A percentile compares a stretch with the other conserved stretches of the same genome.
phyloP scores from a whole-genome alignment of 1,139 yeast species.

The Torulaspora globosa region DNA sequence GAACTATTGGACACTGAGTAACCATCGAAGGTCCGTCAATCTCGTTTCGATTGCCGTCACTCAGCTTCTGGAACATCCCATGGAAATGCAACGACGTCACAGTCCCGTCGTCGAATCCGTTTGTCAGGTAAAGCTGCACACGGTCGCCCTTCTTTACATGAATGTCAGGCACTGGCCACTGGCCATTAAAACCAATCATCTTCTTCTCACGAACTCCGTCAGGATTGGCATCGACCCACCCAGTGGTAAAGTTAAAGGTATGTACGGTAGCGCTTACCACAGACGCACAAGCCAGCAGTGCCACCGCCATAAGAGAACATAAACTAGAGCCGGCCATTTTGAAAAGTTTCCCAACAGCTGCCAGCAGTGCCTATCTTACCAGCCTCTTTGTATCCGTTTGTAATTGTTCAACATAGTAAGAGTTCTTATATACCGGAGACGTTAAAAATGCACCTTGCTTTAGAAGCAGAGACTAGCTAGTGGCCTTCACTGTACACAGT shows the following conservation, averaged over 20 bases:
- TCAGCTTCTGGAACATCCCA: constrained; percentile 62
- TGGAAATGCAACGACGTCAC: constrained; percentile 69
- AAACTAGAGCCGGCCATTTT: background rate
- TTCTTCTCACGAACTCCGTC: constrained; percentile 50
- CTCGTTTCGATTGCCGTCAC: constrained; percentile 40
- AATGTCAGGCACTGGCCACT: constrained; percentile 72
- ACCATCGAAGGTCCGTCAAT: constrained; percentile 81
- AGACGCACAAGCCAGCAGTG: constrained; percentile 6
- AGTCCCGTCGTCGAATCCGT: constrained; percentile 46
- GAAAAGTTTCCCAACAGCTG: background rate
- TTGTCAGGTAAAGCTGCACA: constrained; percentile 53
- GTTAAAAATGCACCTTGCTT: constrained; percentile 6
- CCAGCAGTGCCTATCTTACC: background rate
- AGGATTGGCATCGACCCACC: constrained; percentile 59
- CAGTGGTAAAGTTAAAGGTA: constrained; percentile 49
- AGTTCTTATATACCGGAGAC: background rate
- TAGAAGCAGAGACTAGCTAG: too few species aligned
- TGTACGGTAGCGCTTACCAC: constrained; percentile 44
- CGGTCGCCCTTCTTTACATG: constrained; percentile 63
- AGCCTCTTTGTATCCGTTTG: background rate
- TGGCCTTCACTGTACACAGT: too few species aligned
- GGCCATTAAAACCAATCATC: constrained; percentile 63
- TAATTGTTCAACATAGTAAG: background rate
- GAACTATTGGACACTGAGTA: constrained; percentile 73
- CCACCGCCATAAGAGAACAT: constrained; percentile 1